Conservation (phyloP, 2,329 filamentous ascomycete genomes). For the Talaromyces piceae region DNA sequence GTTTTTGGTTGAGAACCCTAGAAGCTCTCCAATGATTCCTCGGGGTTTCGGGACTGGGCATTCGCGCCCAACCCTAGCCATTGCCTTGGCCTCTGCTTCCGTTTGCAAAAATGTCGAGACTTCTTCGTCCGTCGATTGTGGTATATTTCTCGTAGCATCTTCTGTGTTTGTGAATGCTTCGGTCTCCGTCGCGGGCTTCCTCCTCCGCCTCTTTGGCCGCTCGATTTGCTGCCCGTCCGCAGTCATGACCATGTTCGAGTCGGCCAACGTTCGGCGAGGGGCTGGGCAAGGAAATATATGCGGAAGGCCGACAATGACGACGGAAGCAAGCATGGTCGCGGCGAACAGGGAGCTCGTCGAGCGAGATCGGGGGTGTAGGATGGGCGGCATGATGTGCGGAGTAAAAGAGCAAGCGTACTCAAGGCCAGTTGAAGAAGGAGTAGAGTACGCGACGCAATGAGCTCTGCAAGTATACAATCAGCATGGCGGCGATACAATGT, state of each 20-base stretch:
- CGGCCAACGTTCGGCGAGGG: slow-evolving; percentile 65
- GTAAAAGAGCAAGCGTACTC: slow-evolving; percentile 1
- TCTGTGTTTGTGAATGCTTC: slow-evolving; percentile 11
- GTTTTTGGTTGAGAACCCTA: slow-evolving; percentile 55
- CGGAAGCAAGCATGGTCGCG: slow-evolving; percentile 80
- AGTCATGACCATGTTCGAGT: slow-evolving; percentile 47
- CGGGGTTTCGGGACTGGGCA: slow-evolving; percentile 90
- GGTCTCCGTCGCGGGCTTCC: slow-evolving; percentile 21
- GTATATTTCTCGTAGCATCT: background rate
- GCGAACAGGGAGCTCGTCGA: slow-evolving; percentile 93
- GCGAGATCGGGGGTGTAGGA: slow-evolving; percentile 87
- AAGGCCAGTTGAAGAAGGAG: background rate
- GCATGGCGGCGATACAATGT: too few relatives aligned
- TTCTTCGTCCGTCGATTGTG: slow-evolving; percentile 30
- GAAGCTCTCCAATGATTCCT: slow-evolving; percentile 65
- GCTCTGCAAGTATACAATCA: background rate
- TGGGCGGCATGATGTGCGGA: slow-evolving; percentile 58
- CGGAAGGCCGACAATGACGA: slow-evolving; percentile 84
- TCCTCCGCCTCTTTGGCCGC: slow-evolving; percentile 29
- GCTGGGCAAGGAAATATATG: slow-evolving; percentile 89
- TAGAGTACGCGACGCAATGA: background rate
- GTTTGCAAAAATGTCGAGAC: slow-evolving; percentile 37
- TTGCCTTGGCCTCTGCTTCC: slow-evolving; percentile 32
- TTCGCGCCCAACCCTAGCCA: slow-evolving; percentile 53
- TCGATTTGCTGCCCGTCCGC: slow-evolving; percentile 37